Evolutionary conservation across 2,329 filamentous ascomycete species (phyloP).

Genomic region (Fusarium pilosicola): DNA sequence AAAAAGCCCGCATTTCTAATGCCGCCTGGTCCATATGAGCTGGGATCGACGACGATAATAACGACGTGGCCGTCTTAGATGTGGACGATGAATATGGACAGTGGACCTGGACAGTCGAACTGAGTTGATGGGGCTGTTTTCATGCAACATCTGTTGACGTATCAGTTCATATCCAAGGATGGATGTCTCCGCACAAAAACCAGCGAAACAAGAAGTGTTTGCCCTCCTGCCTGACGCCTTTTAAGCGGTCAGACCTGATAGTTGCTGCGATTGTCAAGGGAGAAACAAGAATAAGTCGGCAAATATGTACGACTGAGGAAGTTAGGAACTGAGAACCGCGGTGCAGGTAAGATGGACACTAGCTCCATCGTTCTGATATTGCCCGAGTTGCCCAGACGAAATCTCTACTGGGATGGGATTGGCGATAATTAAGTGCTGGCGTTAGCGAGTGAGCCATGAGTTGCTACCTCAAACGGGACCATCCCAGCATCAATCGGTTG

Average conservation of each 20-base stretch:
- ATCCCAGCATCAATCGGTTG: background rate
- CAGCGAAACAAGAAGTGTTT: conserved; percentile 16
- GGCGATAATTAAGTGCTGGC: background rate
- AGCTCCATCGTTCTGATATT: background rate
- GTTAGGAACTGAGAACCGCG: background rate
- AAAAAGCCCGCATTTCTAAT: conserved; percentile 43
- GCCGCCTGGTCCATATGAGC: conserved; percentile 25
- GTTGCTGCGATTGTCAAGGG: conserved; percentile 31
- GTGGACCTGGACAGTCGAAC: background rate
- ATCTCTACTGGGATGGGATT: background rate
- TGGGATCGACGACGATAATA: conserved; percentile 26
- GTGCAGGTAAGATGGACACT: background rate
- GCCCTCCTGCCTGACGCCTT: conserved; percentile 18
- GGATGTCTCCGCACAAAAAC: conserved; percentile 23
- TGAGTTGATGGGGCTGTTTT: conserved; percentile 6
- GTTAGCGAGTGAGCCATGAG: conserved; percentile 1
- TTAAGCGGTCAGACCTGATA: conserved; percentile 44
- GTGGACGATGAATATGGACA: conserved; percentile 4
- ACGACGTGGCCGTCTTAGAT: conserved; percentile 29
- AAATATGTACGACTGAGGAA: background rate
- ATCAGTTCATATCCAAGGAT: conserved; percentile 2
- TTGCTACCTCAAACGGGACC: background rate
- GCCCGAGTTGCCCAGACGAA: background rate
- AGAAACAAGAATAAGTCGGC: background rate
- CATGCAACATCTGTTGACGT: conserved; percentile 16